phyloP scores from a whole-genome alignment of 805 yeast species.

The Wickerhamomyces tratensis region DNA sequence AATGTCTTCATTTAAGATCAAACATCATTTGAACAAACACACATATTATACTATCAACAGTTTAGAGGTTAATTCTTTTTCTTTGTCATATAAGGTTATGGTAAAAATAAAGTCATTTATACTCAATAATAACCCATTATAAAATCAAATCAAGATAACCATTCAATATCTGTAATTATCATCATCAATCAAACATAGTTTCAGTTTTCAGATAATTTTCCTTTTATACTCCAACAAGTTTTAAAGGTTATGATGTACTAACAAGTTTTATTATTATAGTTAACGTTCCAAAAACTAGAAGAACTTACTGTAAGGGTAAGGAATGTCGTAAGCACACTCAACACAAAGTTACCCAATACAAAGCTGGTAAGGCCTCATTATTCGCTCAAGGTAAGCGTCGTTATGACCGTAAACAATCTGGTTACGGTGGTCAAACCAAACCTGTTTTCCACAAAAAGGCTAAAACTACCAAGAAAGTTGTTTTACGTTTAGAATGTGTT shows the following conservation, averaged over 20 bases:
- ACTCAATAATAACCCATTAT: no score
- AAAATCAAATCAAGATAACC: no score
- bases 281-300: slow-evolving; percentile 99
- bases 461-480: slow-evolving; percentile 99
- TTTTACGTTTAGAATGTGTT: slow-evolving; percentile 98
- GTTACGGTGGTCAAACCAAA: slow-evolving; percentile 99
- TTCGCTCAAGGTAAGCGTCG: slow-evolving; percentile 99
- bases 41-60: no score
- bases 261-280: slow-evolving; percentile 36
- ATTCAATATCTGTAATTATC: no score
- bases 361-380: slow-evolving; percentile 99
- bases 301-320: slow-evolving; percentile 99
- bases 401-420: slow-evolving; percentile 99
- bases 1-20: no score
- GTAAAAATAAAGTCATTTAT: no score
- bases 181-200: no score
- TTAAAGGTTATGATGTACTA: background rate
- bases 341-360: slow-evolving; percentile 99
- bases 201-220: no score
- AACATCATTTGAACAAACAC: no score
- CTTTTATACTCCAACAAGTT: no score
- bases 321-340: slow-evolving; percentile 99
- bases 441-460: slow-evolving; percentile 99
- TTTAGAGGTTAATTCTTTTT: no score
- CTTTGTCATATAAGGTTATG: no score